Evolutionary conservation across 2,329 filamentous ascomycete species (phyloP).

Genomic region (Aspergillus tubingensis): DNA sequence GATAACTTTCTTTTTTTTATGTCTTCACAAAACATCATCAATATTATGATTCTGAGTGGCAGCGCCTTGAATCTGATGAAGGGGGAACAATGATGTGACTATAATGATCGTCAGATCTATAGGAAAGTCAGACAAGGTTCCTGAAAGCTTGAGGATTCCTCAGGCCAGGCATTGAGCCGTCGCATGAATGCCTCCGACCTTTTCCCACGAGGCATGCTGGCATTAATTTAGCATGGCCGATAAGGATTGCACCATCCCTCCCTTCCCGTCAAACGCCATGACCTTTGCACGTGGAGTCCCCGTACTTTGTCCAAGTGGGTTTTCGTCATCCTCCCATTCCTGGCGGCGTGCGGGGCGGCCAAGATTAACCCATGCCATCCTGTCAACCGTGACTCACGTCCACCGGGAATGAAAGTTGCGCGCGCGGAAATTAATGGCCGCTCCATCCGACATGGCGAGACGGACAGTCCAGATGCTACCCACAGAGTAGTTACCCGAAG

Average conservation of each 20-base stretch:
- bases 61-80: not conserved
- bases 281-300: constrained; percentile 3
- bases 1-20: too few relatives aligned
- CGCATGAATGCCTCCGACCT: not conserved
- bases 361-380: not conserved
- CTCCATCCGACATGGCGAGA: not conserved
- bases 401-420: not conserved
- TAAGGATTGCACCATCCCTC: constrained; percentile 2
- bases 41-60: not conserved
- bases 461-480: not conserved
- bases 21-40: not conserved
- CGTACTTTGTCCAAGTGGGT: constrained; percentile 4
- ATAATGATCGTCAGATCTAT: constrained; percentile 3
- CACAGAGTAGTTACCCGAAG: not conserved
- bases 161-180: not conserved
- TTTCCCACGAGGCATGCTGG: not conserved
- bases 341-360: not conserved
- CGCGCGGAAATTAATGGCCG: not conserved
- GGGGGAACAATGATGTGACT: not conserved
- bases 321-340: not conserved
- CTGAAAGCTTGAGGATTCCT: constrained; percentile 2
- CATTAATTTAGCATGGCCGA: not conserved
- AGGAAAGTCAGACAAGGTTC: not conserved
- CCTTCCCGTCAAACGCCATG: constrained; percentile 1
- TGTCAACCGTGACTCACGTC: not conserved